phyloP scores from a whole-genome alignment of 768 basidiomycete genomes.

The Lactarius hengduanensis region DNA sequence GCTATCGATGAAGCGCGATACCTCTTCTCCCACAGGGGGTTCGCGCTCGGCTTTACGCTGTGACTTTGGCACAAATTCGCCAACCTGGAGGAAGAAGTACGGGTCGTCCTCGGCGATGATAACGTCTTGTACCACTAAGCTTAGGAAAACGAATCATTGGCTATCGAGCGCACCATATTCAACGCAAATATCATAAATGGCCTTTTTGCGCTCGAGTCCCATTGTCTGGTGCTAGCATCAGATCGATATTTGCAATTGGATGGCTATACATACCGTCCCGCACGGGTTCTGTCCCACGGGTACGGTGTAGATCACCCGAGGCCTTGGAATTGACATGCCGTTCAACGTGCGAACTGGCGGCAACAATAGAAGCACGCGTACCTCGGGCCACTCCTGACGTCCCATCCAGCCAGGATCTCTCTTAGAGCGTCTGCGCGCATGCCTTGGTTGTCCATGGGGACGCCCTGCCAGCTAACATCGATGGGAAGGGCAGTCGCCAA shows the following conservation, averaged over 20 bases:
- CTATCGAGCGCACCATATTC: constrained; percentile 56
- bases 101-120: constrained; percentile 86
- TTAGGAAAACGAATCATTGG: constrained; percentile 5
- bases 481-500: constrained; percentile 38
- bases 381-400: constrained; percentile 38
- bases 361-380: not conserved
- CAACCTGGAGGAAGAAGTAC: constrained; percentile 72
- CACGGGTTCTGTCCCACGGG: constrained; percentile 87
- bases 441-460: constrained; percentile 71
- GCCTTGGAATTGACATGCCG: constrained; percentile 39
- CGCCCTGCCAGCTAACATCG: constrained; percentile 48
- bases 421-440: constrained; percentile 64
- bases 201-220: constrained; percentile 61
- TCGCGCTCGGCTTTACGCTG: constrained; percentile 32
- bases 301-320: constrained; percentile 70
- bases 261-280: constrained; percentile 52
- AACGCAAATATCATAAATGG: constrained; percentile 79
- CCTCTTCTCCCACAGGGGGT: constrained; percentile 36
- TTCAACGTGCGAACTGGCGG: not conserved
- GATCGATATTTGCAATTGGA: not conserved
- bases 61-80: constrained; percentile 48
- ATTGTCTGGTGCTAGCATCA: constrained; percentile 49
- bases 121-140: constrained; percentile 44
- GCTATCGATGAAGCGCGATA: constrained; percentile 48
- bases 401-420: constrained; percentile 62